Conservation (phyloP, 1,284 basidiomycete genomes). For the Athelia psychrophila region DNA sequence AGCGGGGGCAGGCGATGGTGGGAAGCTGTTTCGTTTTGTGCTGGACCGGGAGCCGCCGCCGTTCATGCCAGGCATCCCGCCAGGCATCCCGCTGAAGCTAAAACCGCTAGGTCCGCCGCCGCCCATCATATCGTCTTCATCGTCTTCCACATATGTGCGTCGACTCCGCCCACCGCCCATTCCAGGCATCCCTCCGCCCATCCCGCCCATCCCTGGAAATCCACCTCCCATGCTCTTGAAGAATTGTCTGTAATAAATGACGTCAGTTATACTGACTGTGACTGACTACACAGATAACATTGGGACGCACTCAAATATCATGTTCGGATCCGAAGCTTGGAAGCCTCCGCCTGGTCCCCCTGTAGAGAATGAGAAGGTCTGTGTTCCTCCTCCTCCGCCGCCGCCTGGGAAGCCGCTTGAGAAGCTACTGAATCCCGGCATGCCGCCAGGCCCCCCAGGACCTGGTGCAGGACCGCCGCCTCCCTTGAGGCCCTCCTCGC, state of each 20-base stretch:
- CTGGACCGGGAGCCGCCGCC: conserved; percentile 16
- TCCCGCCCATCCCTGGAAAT: conserved; percentile 37
- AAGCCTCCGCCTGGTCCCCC: conserved; percentile 57
- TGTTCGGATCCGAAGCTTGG: conserved; percentile 81
- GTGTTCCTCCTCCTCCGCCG: too few relatives aligned
- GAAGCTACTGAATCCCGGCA: conserved; percentile 44
- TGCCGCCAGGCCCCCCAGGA: conserved; percentile 34
- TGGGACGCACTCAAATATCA: conserved; percentile 82
- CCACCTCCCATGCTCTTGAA: conserved; percentile 52
- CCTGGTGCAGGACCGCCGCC: conserved; percentile 50
- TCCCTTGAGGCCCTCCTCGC: conserved; percentile 92
- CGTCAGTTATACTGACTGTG: conserved; percentile 16
- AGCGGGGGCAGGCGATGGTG: conserved; percentile 12
- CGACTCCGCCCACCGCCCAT: conserved; percentile 28
- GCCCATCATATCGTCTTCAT: conserved; percentile 34
- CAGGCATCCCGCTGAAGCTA: conserved; percentile 41
- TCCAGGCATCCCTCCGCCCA: conserved; percentile 37
- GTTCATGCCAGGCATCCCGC: conserved; percentile 57
- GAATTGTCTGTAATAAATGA: conserved; percentile 52
- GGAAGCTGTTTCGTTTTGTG: conserved; percentile 20
- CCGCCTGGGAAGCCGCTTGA: conserved; percentile 50
- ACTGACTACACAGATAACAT: not conserved
- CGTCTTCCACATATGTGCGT: conserved; percentile 30
- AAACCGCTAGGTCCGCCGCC: conserved; percentile 25
- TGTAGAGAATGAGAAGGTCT: conserved; percentile 62